Evolutionary conservation across 805 yeast genomes (phyloP), one percentile per base, ranked within the genome.

Genomic region (Starmerella floricola): DNA sequence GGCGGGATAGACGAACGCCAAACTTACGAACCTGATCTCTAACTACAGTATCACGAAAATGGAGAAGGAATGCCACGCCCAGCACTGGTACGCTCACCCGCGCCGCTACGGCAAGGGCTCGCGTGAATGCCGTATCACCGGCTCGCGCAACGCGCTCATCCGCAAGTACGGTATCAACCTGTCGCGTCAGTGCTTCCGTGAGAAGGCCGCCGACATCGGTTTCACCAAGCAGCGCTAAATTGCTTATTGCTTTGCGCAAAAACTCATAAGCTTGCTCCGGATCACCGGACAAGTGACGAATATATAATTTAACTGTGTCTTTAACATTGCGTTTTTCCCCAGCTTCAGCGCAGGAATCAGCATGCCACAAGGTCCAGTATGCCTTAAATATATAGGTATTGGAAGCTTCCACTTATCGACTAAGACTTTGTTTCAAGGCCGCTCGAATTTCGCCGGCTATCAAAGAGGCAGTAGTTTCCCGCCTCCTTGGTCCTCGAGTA

Each of bases 111-210:
- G 98, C 74, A 91, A 91, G 84, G 99, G 99, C 76, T 83, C 97
- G 65, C 94, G 99, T 78, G 91, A 84, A 76, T 91, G 97, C 79
- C 91, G 97, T 73, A 87, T 88, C 78, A 85, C 95, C 70, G 77
- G 94, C 64, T 84, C 97, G 72, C 96, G 88, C 87, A 71, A 84
- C 62, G 97, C 97, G 79, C 83, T 91, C 71, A 84, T 91, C 79
- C 88, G 99, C 85, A 91, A 91, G 78, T 91, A 91, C 91, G 98
- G 94, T 67, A 76, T 91, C 67, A 80, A 86, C 87, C 78, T 91
- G 79, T 88, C 96, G 76, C 94, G 99, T 83, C 99, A 91, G 78
- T 88, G 95, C 76, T 91, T 91, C 97, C 87, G 99, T 79, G 99
- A 91, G 77, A 88, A 78, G 76, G 97, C 99, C 64, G 68, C 75